phyloP scores from a whole-genome alignment of 202 grass and related monocot genomes.

The Elaeis oleifera region DNA sequence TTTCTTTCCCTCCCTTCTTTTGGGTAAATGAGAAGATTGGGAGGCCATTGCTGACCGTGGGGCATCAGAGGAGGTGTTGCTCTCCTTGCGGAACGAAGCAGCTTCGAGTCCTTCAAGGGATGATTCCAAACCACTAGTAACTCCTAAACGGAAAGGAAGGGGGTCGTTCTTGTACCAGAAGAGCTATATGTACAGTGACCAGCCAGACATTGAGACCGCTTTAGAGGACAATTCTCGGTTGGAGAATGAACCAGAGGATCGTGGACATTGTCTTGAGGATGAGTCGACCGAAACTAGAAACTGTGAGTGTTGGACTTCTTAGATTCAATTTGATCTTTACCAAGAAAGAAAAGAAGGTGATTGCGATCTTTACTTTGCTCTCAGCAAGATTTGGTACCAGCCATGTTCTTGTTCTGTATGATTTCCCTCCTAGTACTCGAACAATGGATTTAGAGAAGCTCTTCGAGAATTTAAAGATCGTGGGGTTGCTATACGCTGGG shows the following conservation, averaged over 20 bases:
- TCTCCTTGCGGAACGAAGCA: conserved; percentile 29
- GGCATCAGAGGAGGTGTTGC: conserved; percentile 27
- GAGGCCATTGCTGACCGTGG: conserved; percentile 60
- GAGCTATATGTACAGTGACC: conserved; percentile 84
- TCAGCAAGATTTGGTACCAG: conserved; percentile 43
- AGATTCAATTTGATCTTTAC: not conserved
- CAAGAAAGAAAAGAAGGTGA: not conserved
- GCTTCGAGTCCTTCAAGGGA: conserved; percentile 29
- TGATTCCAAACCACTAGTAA: conserved; percentile 26
- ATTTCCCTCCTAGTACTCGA: conserved; percentile 46
- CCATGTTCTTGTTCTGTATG: conserved; percentile 70
- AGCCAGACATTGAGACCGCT: conserved; percentile 31
- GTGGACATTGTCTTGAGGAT: conserved; percentile 17
- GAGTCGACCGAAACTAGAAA: conserved; percentile 10
- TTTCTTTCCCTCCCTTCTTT: no score
- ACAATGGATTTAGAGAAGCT: conserved; percentile 67
- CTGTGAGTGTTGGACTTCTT: conserved; percentile 8
- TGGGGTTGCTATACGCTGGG: conserved; percentile 65
- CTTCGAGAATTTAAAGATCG: conserved; percentile 62
- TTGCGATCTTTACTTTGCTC: conserved; percentile 31
- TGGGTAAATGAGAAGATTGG: conserved; percentile 54
- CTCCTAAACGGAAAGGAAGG: conserved; percentile 70
- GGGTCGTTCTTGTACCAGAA: conserved; percentile 86
- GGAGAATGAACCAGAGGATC: conserved; percentile 15
- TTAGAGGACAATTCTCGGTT: conserved; percentile 29